These are phyloP conservation scores for Triticum monococcum DNA, from an alignment of 176 grass and related monocot species.

Conservation along the genomic window DNA sequence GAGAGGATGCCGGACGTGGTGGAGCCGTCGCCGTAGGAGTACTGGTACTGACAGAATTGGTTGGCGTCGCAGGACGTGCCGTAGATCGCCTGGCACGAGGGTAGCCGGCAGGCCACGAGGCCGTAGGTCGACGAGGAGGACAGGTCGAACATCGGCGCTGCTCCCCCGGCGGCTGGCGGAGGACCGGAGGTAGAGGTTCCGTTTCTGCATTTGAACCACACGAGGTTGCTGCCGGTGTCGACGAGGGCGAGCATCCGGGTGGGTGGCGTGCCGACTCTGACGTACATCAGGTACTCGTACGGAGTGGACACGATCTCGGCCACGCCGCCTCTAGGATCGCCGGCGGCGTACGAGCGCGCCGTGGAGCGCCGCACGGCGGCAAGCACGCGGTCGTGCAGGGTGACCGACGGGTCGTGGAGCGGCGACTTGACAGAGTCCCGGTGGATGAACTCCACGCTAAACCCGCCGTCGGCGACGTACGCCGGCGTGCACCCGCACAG, in stretches of 20 bases:
- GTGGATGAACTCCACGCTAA: constrained; percentile 69
- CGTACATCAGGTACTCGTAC: constrained; percentile 44
- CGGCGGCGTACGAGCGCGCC: neutral
- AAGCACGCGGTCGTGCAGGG: constrained; percentile 23
- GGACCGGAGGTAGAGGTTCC: too few species aligned
- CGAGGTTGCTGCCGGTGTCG: constrained; percentile 68
- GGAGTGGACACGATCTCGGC: constrained; percentile 35
- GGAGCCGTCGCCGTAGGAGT: neutral
- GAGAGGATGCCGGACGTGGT: neutral
- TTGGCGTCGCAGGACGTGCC: constrained; percentile 25
- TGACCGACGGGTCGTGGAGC: constrained; percentile 1
- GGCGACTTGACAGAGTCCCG: constrained; percentile 55
- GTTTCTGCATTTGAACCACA: constrained; percentile 46
- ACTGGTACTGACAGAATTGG: constrained; percentile 14
- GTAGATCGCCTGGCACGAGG: constrained; percentile 6
- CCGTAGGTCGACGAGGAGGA: constrained; percentile 37
- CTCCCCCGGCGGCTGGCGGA: neutral
- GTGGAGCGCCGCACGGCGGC: constrained; percentile 30
- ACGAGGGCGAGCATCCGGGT: constrained; percentile 27
- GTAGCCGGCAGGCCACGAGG: constrained; percentile 16
- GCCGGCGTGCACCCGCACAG: neutral
- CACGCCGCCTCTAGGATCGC: neutral
- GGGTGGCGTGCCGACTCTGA: constrained; percentile 50
- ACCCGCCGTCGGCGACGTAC: neutral
- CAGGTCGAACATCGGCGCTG: constrained; percentile 21